Evolutionary conservation across 2,329 filamentous ascomycete species (phyloP).

Genomic region (Beauveria varroae): DNA sequence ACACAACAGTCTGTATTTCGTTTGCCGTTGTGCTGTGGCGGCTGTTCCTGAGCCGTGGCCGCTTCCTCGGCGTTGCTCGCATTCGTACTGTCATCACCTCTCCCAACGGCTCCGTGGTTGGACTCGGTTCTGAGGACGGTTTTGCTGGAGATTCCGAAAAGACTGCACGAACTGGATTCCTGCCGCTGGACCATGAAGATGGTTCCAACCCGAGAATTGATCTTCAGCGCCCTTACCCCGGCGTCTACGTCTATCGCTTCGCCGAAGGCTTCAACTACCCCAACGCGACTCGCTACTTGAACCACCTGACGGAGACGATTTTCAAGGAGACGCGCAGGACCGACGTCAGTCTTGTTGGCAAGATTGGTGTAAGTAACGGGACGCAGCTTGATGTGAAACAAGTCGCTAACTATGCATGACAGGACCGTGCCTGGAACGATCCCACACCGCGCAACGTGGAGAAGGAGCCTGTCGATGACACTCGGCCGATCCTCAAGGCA

Average conservation of each 20-base stretch:
- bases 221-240: slow-evolving; percentile 76
- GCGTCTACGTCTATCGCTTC: slow-evolving; percentile 93
- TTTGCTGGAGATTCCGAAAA: slow-evolving; percentile 39
- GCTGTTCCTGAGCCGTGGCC: slow-evolving; percentile 72
- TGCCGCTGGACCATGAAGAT: slow-evolving; percentile 81
- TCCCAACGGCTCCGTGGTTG: slow-evolving; percentile 10
- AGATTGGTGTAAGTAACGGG: slow-evolving; percentile 25
- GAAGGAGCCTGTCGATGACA: slow-evolving; percentile 23
- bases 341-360: slow-evolving; percentile 34
- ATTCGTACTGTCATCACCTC: slow-evolving; percentile 12
- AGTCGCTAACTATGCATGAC: neutral
- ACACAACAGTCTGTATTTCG: slow-evolving; percentile 73
- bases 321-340: slow-evolving; percentile 39
- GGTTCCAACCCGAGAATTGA: slow-evolving; percentile 81
- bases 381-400: neutral
- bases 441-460: slow-evolving; percentile 32
- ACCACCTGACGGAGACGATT: slow-evolving; percentile 57
- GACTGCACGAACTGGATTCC: slow-evolving; percentile 65
- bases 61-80: slow-evolving; percentile 59
- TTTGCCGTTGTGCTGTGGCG: slow-evolving; percentile 75
- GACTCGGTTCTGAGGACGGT: slow-evolving; percentile 22
- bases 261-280: slow-evolving; percentile 94
- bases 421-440: slow-evolving; percentile 52
- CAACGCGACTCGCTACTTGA: slow-evolving; percentile 82
- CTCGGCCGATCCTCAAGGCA: slow-evolving; percentile 44